phyloP scores from a whole-genome alignment of 768 basidiomycete species.

The Tricholoma hemisulphureum region DNA sequence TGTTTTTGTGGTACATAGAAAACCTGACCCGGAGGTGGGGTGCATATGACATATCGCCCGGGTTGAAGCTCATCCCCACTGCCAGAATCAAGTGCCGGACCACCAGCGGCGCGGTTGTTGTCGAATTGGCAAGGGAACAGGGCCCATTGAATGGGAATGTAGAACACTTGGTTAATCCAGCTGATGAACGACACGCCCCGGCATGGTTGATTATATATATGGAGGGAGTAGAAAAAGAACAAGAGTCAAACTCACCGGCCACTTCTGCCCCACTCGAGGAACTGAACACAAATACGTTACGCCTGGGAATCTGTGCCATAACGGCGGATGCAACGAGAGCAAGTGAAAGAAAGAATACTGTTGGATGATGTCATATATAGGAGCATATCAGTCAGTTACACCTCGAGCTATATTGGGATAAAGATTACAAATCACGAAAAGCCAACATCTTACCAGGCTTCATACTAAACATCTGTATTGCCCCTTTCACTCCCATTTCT shows the following conservation, averaged over 20 bases:
- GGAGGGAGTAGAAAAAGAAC: neutral
- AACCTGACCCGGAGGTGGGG: constrained; percentile 12
- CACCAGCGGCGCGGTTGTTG: constrained; percentile 1
- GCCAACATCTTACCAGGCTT: too few relatives aligned
- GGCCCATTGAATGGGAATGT: constrained; percentile 10
- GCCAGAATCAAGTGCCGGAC: constrained; percentile 14
- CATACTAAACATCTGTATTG: too few relatives aligned
- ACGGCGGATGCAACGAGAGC: neutral
- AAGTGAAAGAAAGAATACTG: too few relatives aligned
- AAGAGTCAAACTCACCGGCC: constrained; percentile 11
- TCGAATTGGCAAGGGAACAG: constrained; percentile 10
- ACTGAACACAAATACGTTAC: constrained; percentile 16
- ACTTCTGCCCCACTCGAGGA: constrained; percentile 15
- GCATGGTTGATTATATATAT: neutral
- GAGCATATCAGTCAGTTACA: too few relatives aligned
- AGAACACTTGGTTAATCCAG: constrained; percentile 11
- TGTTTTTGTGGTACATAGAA: constrained; percentile 1
- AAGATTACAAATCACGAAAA: too few relatives aligned
- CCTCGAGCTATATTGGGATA: too few relatives aligned
- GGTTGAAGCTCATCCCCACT: constrained; percentile 15
- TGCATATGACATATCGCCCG: constrained; percentile 18
- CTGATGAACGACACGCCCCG: constrained; percentile 16
- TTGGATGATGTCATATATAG: too few relatives aligned
- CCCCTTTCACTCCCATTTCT: too few relatives aligned
- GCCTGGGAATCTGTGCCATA: constrained; percentile 5